Percentiles rank a stretch among this genome's conserved stretches.
Conservation (phyloP, 1,139 yeast species). For the Scheffersomyces parashehatae region DNA sequence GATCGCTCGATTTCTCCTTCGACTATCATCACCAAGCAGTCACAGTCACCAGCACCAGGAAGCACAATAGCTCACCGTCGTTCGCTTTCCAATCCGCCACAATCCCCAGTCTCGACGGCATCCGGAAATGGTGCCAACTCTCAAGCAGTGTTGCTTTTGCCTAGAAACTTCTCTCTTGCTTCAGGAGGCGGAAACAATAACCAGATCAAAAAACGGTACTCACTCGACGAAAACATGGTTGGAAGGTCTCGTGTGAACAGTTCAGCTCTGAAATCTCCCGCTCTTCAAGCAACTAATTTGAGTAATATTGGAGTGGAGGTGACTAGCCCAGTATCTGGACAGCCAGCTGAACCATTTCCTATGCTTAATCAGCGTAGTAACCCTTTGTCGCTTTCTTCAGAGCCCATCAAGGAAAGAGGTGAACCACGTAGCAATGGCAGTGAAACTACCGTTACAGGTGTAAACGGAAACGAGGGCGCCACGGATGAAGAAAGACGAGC, state of each 20-base stretch:
- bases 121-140: conserved; percentile 10
- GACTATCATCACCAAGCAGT: conserved; percentile 3
- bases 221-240: conserved; percentile 31
- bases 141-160: conserved; percentile 45
- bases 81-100: conserved; percentile 37
- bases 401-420: not conserved
- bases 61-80: conserved; percentile 25
- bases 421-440: not conserved
- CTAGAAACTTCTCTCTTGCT: conserved; percentile 45
- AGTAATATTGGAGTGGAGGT: conserved; percentile 21
- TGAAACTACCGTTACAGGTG: not conserved
- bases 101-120: conserved; percentile 20
- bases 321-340: conserved; percentile 4
- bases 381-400: not conserved
- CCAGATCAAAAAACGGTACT: conserved; percentile 22
- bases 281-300: conserved; percentile 15
- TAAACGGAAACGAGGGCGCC: not conserved
- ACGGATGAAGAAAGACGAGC: no score
- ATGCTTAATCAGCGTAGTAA: not conserved
- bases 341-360: not conserved
- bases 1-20: conserved; percentile 33
- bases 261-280: conserved; percentile 5
- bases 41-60: conserved; percentile 9
- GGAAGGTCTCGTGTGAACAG: conserved; percentile 9
- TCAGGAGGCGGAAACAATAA: conserved; percentile 13